Evolutionary conservation across 2,329 filamentous ascomycete genomes (phyloP).

Genomic region (Colletotrichum godetiae): DNA sequence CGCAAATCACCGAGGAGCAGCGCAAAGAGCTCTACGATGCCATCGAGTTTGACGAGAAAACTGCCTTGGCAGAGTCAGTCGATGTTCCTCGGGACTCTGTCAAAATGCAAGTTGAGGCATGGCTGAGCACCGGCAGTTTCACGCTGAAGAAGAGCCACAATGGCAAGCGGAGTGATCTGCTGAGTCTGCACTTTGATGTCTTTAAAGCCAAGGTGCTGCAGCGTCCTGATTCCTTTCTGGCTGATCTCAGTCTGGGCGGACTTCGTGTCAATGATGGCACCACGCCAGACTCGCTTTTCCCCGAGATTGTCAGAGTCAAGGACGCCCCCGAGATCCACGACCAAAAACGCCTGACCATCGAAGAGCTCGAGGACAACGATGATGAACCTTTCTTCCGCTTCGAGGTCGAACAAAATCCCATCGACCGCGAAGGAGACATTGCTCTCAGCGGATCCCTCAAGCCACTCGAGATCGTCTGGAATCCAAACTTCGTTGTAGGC

Average conservation of each 20-base stretch:
- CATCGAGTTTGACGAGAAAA: slow-evolving; percentile 98
- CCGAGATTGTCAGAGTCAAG: slow-evolving; percentile 96
- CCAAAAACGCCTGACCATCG: slow-evolving; percentile 62
- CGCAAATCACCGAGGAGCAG: slow-evolving; percentile 93
- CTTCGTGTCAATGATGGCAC: slow-evolving; percentile 96
- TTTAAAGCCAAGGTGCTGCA: slow-evolving; percentile 93
- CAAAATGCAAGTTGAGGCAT: slow-evolving; percentile 92
- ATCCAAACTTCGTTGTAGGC: slow-evolving; percentile 91
- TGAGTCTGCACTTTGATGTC: slow-evolving; percentile 93
- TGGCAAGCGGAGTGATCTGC: slow-evolving; percentile 80
- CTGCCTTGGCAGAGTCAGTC: slow-evolving; percentile 85
- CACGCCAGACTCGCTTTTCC: slow-evolving; percentile 88
- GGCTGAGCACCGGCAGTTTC: slow-evolving; percentile 95
- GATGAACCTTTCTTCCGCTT: slow-evolving; percentile 90
- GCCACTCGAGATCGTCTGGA: slow-evolving; percentile 97
- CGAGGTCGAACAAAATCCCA: slow-evolving; percentile 92
- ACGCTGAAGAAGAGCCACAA: slow-evolving; percentile 89
- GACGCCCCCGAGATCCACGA: slow-evolving; percentile 72
- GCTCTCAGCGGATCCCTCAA: slow-evolving; percentile 92
- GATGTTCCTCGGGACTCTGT: slow-evolving; percentile 91
- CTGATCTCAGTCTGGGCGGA: slow-evolving; percentile 90
- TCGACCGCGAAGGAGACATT: slow-evolving; percentile 92
- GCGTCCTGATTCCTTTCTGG: slow-evolving; percentile 88
- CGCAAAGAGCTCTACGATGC: slow-evolving; percentile 96
- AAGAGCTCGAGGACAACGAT: slow-evolving; percentile 62